phyloP scores from a whole-genome alignment of 495 filamentous ascomycete species.

The Symbiotaphrina buchneri region DNA sequence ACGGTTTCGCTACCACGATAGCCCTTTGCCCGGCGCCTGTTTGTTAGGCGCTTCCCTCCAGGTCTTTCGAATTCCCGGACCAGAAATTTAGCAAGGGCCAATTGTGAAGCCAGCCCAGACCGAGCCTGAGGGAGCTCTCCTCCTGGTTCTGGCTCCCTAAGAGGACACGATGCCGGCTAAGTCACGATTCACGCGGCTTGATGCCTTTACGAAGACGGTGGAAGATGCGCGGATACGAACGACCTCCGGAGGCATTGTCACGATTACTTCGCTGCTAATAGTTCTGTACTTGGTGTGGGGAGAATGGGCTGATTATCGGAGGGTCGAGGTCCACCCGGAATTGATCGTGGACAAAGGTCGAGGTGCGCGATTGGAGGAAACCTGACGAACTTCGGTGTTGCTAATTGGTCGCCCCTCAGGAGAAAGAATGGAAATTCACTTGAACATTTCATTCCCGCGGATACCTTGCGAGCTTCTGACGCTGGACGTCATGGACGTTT shows the following conservation, averaged over 20 bases:
- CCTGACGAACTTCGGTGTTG: background rate
- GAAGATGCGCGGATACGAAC: slow-evolving; percentile 94
- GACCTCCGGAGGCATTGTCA: slow-evolving; percentile 91
- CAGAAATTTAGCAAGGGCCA: too few species aligned
- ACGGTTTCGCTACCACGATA: too few species aligned
- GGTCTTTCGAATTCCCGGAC: too few species aligned
- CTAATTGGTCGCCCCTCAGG: slow-evolving; percentile 19
- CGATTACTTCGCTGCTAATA: slow-evolving; percentile 67
- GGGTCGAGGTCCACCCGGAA: slow-evolving; percentile 72
- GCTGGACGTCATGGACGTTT: slow-evolving; percentile 97
- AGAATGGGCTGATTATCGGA: slow-evolving; percentile 86
- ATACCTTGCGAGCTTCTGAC: slow-evolving; percentile 90
- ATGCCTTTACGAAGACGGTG: slow-evolving; percentile 97
- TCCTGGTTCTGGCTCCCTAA: too few species aligned
- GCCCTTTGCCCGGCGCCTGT: too few species aligned
- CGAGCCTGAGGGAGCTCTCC: too few species aligned
- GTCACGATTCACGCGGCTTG: slow-evolving; percentile 83
- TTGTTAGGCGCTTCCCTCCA: too few species aligned
- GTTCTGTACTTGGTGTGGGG: slow-evolving; percentile 79
- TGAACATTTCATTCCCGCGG: slow-evolving; percentile 91
- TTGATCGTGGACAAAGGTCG: slow-evolving; percentile 89
- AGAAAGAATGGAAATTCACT: slow-evolving; percentile 94
- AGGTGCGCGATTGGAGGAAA: slow-evolving; percentile 29
- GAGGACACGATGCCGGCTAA: slow-evolving; percentile 5
- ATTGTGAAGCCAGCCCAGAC: too few species aligned